Base-by-base conservation (phyloP, 2,329 filamentous ascomycete genomes). In the Dothidotthia symphoricarpi region DNA sequence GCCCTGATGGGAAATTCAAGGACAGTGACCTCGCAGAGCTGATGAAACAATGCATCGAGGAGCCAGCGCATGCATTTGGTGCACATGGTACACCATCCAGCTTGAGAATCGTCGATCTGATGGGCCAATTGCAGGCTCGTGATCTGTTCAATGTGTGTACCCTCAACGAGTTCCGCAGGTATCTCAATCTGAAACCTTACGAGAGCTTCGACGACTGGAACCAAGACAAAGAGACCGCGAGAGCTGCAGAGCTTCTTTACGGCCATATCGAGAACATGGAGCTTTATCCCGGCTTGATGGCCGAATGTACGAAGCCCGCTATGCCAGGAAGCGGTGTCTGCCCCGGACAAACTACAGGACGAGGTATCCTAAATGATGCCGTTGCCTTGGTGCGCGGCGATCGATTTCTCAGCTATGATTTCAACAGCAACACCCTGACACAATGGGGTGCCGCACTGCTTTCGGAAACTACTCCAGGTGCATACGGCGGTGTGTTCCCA, bases 121-220 rank as follows among this genome's bases (percentile, higher is more conserved):
- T 93, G 24, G 86, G 86, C 24, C 90, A 93, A 43, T 71, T 86
- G 28, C 85, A 88, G 43, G 82, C 83, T 6, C 76, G 88, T 29
- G 77, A 78, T 11, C 45, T 57, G 48, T 93, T 88, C 86, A 83
- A 88, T 42, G 70, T 88, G 6, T 83, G 83, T 0, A 84, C 84
- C 0, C 73, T 94, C 38, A 93, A 93, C 61, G 87, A 93, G 69
- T 93, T 91, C 72, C 77, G 88, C 32, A 81, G 83, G 58, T 86
- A 88, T 66, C 88, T 90, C 49, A 83, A 83, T 1, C 70, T 94
- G n/a, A 85, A 85, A 67, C 77, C 79, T 0, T 83, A 93, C 59
- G 79, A 84, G 19, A 85, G 73, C 0, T 94, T 93, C 41, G 85
- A 90, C 65, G 85, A 88, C 34, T 88, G 91, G 70, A 93, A 90